Evolutionary conservation across 495 filamentous ascomycete genomes (phyloP).

Genomic region (Bathelium albidoporum): DNA sequence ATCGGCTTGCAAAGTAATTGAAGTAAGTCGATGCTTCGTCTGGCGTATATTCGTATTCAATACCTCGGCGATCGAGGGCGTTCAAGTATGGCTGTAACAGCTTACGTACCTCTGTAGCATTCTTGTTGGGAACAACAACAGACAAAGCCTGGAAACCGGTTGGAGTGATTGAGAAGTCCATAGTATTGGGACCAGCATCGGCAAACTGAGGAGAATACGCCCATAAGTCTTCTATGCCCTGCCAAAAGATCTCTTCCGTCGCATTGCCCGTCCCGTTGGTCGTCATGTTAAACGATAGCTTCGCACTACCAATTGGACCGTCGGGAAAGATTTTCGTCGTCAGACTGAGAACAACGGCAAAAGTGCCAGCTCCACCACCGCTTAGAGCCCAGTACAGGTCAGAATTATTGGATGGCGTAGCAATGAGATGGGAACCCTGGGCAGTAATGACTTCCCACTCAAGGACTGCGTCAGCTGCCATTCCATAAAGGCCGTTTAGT

Average conservation of each 20-base stretch:
- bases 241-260: not conserved
- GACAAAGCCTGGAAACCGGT: not conserved
- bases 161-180: not conserved
- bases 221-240: not conserved
- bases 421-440: not conserved
- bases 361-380: not conserved
- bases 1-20: not conserved
- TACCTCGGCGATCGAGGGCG: not conserved
- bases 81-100: not conserved
- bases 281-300: not conserved
- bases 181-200: not conserved
- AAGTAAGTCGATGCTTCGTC: not conserved
- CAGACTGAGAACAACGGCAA: not conserved
- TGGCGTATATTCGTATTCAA: not conserved
- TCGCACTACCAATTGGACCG: not conserved
- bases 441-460: not conserved
- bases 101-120: not conserved
- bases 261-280: no score
- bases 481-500: not conserved
- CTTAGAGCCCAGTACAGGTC: constrained; percentile 2
- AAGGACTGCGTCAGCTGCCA: not conserved
- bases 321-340: not conserved
- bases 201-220: not conserved
- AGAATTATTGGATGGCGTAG: not conserved
- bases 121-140: not conserved